phyloP scores from a whole-genome alignment of 768 basidiomycete genomes.

The Lentinula guzmanii region DNA sequence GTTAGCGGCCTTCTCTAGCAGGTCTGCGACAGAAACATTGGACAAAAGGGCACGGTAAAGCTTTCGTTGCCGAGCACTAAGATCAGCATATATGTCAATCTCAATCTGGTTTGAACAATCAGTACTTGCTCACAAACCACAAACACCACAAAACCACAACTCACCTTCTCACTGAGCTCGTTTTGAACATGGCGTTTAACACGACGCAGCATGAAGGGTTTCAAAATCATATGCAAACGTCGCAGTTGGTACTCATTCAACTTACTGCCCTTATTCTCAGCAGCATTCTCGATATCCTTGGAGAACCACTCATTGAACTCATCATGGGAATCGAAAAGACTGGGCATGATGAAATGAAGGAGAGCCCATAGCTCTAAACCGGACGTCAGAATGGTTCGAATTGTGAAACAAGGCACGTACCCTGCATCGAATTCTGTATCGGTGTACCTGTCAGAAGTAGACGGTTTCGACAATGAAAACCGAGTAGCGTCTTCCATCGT shows the following conservation, averaged over 20 bases:
- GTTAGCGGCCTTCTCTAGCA: constrained; percentile 88
- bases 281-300: constrained; percentile 95
- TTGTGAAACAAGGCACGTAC: constrained; percentile 32
- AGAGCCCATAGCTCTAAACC: constrained; percentile 90
- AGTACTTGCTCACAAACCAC: not conserved
- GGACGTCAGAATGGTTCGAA: constrained; percentile 4
- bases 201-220: constrained; percentile 97
- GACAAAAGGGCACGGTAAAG: constrained; percentile 87
- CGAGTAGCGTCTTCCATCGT: constrained; percentile 94
- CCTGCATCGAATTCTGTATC: constrained; percentile 99
- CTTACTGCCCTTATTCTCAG: constrained; percentile 84
- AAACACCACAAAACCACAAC: constrained; percentile 5
- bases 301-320: constrained; percentile 99
- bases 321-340: constrained; percentile 96
- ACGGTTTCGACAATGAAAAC: constrained; percentile 94
- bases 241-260: constrained; percentile 94
- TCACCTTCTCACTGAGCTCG: constrained; percentile 95
- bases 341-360: constrained; percentile 99
- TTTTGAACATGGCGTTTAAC: constrained; percentile 99
- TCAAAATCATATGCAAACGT: constrained; percentile 96
- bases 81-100: constrained; percentile 89
- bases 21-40: constrained; percentile 91
- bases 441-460: constrained; percentile 95
- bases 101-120: constrained; percentile 62
- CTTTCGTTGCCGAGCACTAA: constrained; percentile 86